phyloP scores from a whole-genome alignment of 768 basidiomycete genomes.

The Tricholoma matsutake region DNA sequence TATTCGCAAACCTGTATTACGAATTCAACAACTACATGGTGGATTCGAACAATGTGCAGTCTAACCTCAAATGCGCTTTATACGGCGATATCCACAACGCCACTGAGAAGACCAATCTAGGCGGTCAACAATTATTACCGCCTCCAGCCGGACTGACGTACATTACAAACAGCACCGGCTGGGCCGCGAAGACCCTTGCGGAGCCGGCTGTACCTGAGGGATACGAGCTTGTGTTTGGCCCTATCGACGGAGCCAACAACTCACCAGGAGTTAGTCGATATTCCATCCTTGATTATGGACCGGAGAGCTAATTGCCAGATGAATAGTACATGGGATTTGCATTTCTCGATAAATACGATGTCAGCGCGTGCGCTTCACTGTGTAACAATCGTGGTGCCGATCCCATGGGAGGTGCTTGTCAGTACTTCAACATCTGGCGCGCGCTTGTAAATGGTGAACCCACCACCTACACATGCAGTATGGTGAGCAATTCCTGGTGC shows the following conservation, averaged over 20 bases:
- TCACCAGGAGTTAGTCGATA: slow-evolving; percentile 16
- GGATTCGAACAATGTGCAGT: slow-evolving; percentile 36
- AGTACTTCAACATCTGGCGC: slow-evolving; percentile 54
- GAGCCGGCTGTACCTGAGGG: slow-evolving; percentile 41
- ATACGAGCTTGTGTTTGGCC: slow-evolving; percentile 45
- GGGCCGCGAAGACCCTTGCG: slow-evolving; percentile 31
- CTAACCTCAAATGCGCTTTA: slow-evolving; percentile 46
- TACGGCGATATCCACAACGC: slow-evolving; percentile 43
- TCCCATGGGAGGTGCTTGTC: slow-evolving; percentile 40
- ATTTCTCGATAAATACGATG: slow-evolving; percentile 47
- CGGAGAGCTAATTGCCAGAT: slow-evolving; percentile 5
- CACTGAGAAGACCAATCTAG: slow-evolving; percentile 42
- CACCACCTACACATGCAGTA: slow-evolving; percentile 47
- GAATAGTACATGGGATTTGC: slow-evolving; percentile 53
- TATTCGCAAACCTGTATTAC: slow-evolving; percentile 49
- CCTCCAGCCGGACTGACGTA: slow-evolving; percentile 34
- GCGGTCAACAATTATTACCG: slow-evolving; percentile 39
- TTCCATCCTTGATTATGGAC: no score
- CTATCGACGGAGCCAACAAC: slow-evolving; percentile 44
- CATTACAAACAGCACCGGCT: slow-evolving; percentile 44
- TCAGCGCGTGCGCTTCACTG: slow-evolving; percentile 39
- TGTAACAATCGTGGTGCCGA: slow-evolving; percentile 44
- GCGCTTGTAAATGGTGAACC: slow-evolving; percentile 44
- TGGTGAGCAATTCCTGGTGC: slow-evolving; percentile 29
- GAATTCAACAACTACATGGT: slow-evolving; percentile 43